Evolutionary conservation across 768 basidiomycete genomes (phyloP), one percentile per base, ranked within the genome.

Genomic region (Calvatia gigantea): DNA sequence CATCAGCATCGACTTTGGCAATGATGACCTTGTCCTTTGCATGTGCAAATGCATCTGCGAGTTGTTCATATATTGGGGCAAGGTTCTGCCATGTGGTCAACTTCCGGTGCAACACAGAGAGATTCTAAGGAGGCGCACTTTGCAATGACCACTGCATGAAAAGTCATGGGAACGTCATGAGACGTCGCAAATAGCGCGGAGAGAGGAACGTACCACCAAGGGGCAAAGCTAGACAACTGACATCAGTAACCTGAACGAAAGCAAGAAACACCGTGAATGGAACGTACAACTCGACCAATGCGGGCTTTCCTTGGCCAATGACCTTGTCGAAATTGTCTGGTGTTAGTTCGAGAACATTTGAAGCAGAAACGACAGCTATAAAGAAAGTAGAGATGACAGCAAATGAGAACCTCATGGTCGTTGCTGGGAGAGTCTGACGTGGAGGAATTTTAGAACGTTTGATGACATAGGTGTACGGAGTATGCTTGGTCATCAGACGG

Each of bases 1-100:
- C 92, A 65, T 98, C 94, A 1, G 94, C 94, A 61, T 98, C 94
- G 9, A 95, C 86, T 66, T 96, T 96, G 51, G 93, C 94, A 61
- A 98, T 82, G 48, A 91, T 63, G 19, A 98, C 89, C 66, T 90
- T 91, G 65, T 92, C 86, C 59, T 87, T 87, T 50, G 79, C 83
- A 51, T 87, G 81, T 3, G 80, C 72, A 66, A 84, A 98, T n/a
- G 89, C 89, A 63, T 96, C 89, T 27, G 86, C 94, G 25, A 98
- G 83, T 67, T 95, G 79, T 67, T 96, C 94, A 61, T 91, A 98
- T 0, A 74, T 70, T 2, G 95, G 94, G 0, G 92, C 94, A 57
- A 96, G 87, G 73, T 81, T 92, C 91, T 93, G 63, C 23, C 19
- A 32, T 47, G 38, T 17, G 51, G 39, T 66, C 41, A 61, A 45